Conservation (phyloP, 2,329 filamentous ascomycete genomes). For the Pseudogymnoascus sp. region DNA sequence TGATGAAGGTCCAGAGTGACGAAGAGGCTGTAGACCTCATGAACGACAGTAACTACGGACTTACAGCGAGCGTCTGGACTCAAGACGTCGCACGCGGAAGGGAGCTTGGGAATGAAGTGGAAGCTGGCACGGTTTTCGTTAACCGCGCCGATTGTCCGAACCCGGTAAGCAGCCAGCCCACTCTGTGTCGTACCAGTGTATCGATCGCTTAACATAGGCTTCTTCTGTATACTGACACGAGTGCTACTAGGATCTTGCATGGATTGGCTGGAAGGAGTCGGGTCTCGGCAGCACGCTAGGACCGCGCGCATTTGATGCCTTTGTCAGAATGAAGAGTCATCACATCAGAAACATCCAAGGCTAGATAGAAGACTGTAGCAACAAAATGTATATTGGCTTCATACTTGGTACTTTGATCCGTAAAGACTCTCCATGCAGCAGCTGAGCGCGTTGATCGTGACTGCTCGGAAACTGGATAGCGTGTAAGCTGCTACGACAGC, state of each 20-base stretch:
- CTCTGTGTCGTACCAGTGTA: not conserved
- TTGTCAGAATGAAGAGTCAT: conserved; percentile 92
- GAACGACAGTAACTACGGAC: conserved; percentile 43
- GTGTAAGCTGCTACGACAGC: not conserved
- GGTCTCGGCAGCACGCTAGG: conserved; percentile 86
- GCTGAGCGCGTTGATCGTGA: not conserved
- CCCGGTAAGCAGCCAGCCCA: conserved; percentile 40
- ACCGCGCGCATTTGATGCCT: conserved; percentile 87
- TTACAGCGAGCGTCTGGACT: conserved; percentile 52
- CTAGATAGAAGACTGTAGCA: conserved; percentile 24
- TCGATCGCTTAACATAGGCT: not conserved
- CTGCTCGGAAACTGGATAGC: not conserved
- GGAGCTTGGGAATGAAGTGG: conserved; percentile 44
- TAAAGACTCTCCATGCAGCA: not conserved
- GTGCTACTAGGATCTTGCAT: conserved; percentile 61
- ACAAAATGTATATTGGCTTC: not conserved
- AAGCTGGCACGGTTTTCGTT: conserved; percentile 53
- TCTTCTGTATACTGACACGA: not conserved
- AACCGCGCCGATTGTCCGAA: conserved; percentile 83
- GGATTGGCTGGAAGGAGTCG: conserved; percentile 97
- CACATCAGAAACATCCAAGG: conserved; percentile 78
- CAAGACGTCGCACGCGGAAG: conserved; percentile 43
- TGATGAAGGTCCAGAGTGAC: conserved; percentile 53
- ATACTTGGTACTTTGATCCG: not conserved
- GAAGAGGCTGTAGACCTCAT: conserved; percentile 49